Base-by-base conservation (phyloP, 2,329 filamentous ascomycete genomes). In the Trichoderma simmonsii region DNA sequence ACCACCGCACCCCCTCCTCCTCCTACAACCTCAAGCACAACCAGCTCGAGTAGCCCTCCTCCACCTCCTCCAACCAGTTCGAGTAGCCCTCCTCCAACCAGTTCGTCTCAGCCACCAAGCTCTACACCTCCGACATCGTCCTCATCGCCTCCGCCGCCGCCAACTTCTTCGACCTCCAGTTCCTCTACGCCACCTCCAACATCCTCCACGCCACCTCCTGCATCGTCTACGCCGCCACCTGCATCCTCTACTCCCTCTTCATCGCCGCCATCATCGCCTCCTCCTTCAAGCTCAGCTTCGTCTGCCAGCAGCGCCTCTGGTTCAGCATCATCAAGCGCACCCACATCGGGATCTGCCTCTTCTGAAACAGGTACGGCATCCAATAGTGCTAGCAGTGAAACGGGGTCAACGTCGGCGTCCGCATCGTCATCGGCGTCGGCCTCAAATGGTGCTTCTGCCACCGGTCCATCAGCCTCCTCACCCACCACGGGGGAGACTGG, bases 321-420 rank as follows among this genome's bases (percentile, higher is more conserved):
- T 24, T 39, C 64, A 34, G 63, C 28, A 34, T 39, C 65, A n/a
- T 51, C 43, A 51, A 51, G 43, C 34, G 24, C 34, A 36, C 28
- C 60, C 39, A 32, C 51, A 28, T 34, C 39, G 39, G 57, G 48
- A 51, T 43, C 57, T 34, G 18, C 28, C 57, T 70, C 66, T 70
- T 62, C 67, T 62, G 36, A 30, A 54, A 51, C 30, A 62, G 67
- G 57, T 60, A 69, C 66, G 66, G 18, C 36, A 61, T 18, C 66
- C 39, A 60, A 34, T 69, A 61, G 54, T 48, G 56, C 56, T n/a
- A 51, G 36, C 28, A 51, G 66, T 61, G 56, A 61, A 54, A 36
- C 67, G 57, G 59, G 57, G 65, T 60, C 66, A 8, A 39, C 48
- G 28, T 60, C 65, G 34, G n/a, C 39, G 21, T 62, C 66, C 30